phyloP scores from a whole-genome alignment of 345 rosid species.

The Excoecaria cochinchinensis region DNA sequence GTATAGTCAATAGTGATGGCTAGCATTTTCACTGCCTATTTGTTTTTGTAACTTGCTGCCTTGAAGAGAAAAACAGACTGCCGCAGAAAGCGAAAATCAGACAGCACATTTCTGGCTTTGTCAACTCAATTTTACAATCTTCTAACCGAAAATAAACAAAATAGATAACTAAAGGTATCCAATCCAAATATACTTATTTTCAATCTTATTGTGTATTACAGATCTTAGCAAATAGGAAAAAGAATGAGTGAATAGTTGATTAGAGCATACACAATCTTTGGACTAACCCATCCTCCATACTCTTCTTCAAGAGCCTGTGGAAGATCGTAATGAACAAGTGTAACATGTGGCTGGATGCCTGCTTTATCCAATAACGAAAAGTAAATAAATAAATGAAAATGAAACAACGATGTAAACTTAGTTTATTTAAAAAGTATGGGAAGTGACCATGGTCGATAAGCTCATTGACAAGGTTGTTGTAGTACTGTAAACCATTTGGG shows the following conservation, averaged over 20 bases:
- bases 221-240: too few relatives aligned
- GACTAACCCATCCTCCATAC: constrained; percentile 69
- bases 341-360: constrained; percentile 71
- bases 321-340: constrained; percentile 52
- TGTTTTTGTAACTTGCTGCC: too few relatives aligned
- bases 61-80: too few relatives aligned
- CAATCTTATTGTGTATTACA: too few relatives aligned
- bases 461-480: constrained; percentile 59
- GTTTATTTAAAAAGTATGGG: neutral
- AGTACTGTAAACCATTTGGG: constrained; percentile 52
- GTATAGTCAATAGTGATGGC: neutral
- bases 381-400: neutral
- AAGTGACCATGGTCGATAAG: constrained; percentile 41
- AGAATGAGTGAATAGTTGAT: too few relatives aligned
- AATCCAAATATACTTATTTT: too few relatives aligned
- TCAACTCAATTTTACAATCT: too few relatives aligned
- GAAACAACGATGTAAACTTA: neutral
- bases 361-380: constrained; percentile 5
- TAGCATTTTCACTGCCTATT: too few relatives aligned
- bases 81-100: too few relatives aligned
- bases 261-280: constrained; percentile 43
- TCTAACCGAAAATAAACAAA: too few relatives aligned
- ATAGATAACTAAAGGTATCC: too few relatives aligned
- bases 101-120: too few relatives aligned
- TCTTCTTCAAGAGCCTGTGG: constrained; percentile 73